Conservation (phyloP, 2,329 filamentous ascomycete species). For the Calonectria pseudoturangicola region DNA sequence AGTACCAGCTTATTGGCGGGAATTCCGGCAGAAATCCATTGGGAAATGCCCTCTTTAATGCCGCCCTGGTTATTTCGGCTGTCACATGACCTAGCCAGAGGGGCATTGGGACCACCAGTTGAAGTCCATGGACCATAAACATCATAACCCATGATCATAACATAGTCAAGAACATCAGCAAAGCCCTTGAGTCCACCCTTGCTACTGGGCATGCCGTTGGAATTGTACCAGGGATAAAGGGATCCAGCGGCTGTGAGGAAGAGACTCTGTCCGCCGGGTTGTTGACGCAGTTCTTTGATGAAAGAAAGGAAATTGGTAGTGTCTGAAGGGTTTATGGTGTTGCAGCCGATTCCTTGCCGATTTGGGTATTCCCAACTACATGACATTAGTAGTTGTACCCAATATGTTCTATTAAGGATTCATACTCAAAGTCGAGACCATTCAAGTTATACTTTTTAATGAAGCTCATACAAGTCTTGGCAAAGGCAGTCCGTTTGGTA, state of each 20-base stretch:
- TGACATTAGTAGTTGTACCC: not conserved
- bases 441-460: conserved; percentile 43
- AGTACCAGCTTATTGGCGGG: conserved; percentile 45
- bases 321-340: conserved; percentile 46
- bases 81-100: conserved; percentile 40
- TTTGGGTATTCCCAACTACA: conserved; percentile 51
- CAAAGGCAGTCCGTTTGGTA: conserved; percentile 46
- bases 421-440: conserved; percentile 49
- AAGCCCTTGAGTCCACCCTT: conserved; percentile 42
- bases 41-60: conserved; percentile 28
- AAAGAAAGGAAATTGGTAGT: conserved; percentile 47
- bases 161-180: conserved; percentile 45
- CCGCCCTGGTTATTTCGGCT: conserved; percentile 44
- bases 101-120: conserved; percentile 43
- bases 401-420: accelerated
- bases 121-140: conserved; percentile 44
- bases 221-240: conserved; percentile 46
- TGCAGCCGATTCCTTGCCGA: conserved; percentile 48
- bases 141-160: conserved; percentile 52
- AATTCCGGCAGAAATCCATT: conserved; percentile 46
- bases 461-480: conserved; percentile 39
- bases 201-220: conserved; percentile 12
- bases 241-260: conserved; percentile 48
- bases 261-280: conserved; percentile 40
- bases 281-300: conserved; percentile 42